Evolutionary conservation across 768 basidiomycete genomes (phyloP).

Genomic region (Imleria badia): DNA sequence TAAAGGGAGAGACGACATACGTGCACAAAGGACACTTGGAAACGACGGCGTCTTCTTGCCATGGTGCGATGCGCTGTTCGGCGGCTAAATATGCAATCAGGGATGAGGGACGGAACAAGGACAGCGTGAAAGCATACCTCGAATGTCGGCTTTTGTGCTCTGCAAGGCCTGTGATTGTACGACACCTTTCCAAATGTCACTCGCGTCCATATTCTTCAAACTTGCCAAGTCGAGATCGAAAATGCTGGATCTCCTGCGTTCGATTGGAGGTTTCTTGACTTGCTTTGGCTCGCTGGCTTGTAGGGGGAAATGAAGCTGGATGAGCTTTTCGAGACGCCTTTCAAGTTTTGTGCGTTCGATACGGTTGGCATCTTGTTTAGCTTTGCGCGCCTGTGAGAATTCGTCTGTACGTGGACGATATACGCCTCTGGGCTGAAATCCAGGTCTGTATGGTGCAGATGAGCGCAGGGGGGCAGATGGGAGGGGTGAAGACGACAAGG

Average conservation of each 20-base stretch:
- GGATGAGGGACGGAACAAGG: constrained; percentile 2
- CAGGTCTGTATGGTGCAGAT: constrained; percentile 76
- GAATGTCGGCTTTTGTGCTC: constrained; percentile 57
- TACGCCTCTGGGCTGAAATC: constrained; percentile 92
- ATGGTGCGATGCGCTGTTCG: constrained; percentile 92
- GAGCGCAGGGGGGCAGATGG: constrained; percentile 22
- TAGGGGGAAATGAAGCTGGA: constrained; percentile 63
- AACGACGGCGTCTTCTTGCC: constrained; percentile 81
- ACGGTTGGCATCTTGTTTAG: constrained; percentile 45
- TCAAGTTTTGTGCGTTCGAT: constrained; percentile 84
- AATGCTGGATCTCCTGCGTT: constrained; percentile 59
- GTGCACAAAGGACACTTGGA: constrained; percentile 83
- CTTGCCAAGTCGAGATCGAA: constrained; percentile 66
- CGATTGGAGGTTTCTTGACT: constrained; percentile 1
- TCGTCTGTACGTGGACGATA: constrained; percentile 80
- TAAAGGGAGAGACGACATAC: constrained; percentile 42
- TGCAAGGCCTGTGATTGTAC: constrained; percentile 42
- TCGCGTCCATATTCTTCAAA: constrained; percentile 61
- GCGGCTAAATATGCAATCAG: constrained; percentile 44
- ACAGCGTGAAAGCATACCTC: constrained; percentile 47
- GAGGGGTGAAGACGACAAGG: constrained; percentile 22
- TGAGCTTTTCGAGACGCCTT: constrained; percentile 85
- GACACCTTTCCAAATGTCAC: constrained; percentile 70
- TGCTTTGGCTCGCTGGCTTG: constrained; percentile 15
- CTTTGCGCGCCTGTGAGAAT: constrained; percentile 49